Conservation (phyloP, 2,329 filamentous ascomycete genomes). For the Pseudopyrenochaeta lycopersici region DNA sequence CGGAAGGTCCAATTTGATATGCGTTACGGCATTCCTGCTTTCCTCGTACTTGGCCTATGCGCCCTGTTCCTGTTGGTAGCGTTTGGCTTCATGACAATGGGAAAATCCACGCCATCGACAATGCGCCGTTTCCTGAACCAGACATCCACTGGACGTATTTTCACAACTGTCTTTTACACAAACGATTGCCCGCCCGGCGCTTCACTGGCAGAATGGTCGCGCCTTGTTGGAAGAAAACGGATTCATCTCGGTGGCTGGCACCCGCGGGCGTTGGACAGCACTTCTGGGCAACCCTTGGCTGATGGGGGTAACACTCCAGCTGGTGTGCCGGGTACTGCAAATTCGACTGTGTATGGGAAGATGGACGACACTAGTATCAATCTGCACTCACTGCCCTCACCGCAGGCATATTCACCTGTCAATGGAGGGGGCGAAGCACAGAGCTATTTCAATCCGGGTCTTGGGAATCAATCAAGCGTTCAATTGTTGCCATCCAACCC, state of each 20-base stretch:
- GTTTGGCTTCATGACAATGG: conserved; percentile 9
- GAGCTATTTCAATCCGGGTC: conserved; percentile 4
- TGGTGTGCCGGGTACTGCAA: background rate
- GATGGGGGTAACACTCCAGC: background rate
- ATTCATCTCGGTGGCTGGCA: conserved; percentile 12
- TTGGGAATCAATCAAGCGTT: background rate
- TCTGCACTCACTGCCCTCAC: conserved; percentile 12
- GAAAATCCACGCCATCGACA: conserved; percentile 8
- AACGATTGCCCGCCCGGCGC: conserved; percentile 16
- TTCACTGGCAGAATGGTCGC: conserved; percentile 5
- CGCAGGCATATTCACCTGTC: conserved; percentile 17
- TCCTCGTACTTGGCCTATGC: conserved; percentile 16
- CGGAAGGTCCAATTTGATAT: conserved; percentile 43
- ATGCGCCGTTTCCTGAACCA: conserved; percentile 17
- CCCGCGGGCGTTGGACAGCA: conserved; percentile 5
- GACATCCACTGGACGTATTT: conserved; percentile 16
- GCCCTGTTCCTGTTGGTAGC: conserved; percentile 1
- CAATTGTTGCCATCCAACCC: background rate
- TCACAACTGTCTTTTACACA: conserved; percentile 16
- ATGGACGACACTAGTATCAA: conserved; percentile 12
- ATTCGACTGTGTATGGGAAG: conserved; percentile 7
- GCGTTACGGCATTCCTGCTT: conserved; percentile 47
- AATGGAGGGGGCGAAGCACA: conserved; percentile 1
- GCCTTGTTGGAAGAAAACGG: conserved; percentile 10
- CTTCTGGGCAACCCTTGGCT: background rate